A percentile compares a stretch with the other conserved stretches of the same genome.
phyloP scores from a whole-genome alignment of 805 yeast genomes.

The Kuraishia piskuri region DNA sequence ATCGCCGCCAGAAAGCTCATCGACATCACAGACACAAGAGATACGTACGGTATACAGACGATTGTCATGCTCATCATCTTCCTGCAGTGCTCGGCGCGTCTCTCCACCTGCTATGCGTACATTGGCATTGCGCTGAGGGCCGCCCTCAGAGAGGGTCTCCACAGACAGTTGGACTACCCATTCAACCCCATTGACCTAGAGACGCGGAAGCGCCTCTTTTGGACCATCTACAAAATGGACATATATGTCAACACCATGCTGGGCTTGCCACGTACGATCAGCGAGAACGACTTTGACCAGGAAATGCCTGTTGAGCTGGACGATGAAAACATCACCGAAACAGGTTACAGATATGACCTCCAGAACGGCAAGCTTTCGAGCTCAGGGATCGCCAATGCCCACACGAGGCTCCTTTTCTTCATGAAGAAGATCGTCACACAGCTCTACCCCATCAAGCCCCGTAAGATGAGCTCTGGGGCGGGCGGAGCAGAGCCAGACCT shows the following conservation, averaged over 20 bases:
- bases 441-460: conserved; percentile 63
- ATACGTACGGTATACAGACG: conserved; percentile 75
- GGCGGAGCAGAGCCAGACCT: conserved; percentile 23
- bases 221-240: conserved; percentile 89
- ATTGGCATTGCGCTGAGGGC: conserved; percentile 83
- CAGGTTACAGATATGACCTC: conserved; percentile 34
- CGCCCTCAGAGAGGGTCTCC: conserved; percentile 76
- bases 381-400: conserved; percentile 77
- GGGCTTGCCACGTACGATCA: conserved; percentile 74
- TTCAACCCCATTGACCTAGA: conserved; percentile 77
- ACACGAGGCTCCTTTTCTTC: conserved; percentile 65
- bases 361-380: conserved; percentile 53
- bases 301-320: conserved; percentile 78
- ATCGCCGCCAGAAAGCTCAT: conserved; percentile 71
- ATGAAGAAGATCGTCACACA: conserved; percentile 63
- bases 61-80: conserved; percentile 80
- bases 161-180: conserved; percentile 55
- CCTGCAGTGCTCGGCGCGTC: conserved; percentile 79
- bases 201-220: conserved; percentile 75
- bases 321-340: conserved; percentile 74
- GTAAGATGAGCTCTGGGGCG: conserved; percentile 16
- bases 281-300: conserved; percentile 79
- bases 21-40: conserved; percentile 80
- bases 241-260: conserved; percentile 80
- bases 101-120: conserved; percentile 82